Conservation (phyloP, 1,139 yeast genomes). For the Fermentozyma sake region DNA sequence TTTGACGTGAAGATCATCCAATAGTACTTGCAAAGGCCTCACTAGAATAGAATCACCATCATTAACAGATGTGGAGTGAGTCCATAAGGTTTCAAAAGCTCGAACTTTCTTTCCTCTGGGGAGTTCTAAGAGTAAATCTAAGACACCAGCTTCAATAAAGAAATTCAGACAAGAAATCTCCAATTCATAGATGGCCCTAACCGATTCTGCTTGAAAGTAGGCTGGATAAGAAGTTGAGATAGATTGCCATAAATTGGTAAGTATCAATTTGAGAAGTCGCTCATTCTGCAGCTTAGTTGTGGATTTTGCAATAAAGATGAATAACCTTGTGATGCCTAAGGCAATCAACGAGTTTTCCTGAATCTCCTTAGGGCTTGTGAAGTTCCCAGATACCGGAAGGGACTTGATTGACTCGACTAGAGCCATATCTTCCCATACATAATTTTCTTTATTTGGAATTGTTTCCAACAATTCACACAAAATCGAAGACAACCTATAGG, state of each 20-base stretch:
- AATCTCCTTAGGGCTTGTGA: conserved; percentile 12
- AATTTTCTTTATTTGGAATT: conserved; percentile 6
- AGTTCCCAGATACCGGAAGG: conserved; percentile 10
- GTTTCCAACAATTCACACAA: conserved; percentile 11
- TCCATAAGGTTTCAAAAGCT: conserved; percentile 58
- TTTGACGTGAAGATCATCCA: conserved; percentile 54
- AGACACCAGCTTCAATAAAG: conserved; percentile 58
- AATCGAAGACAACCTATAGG: conserved; percentile 8
- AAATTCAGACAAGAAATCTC: conserved; percentile 31
- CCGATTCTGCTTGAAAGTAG: conserved; percentile 58
- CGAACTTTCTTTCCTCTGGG: conserved; percentile 33
- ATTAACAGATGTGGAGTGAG: conserved; percentile 42
- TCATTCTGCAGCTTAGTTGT: conserved; percentile 23
- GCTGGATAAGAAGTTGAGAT: conserved; percentile 42
- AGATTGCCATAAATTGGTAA: conserved; percentile 45
- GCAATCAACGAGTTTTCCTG: conserved; percentile 23
- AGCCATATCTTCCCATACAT: conserved; percentile 8
- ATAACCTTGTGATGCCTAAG: conserved; percentile 46
- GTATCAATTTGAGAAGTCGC: conserved; percentile 29
- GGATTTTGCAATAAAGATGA: conserved; percentile 29
- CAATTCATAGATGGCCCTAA: conserved; percentile 46
- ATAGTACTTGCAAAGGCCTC: conserved; percentile 62
- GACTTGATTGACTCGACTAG: conserved; percentile 29
- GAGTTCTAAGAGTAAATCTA: conserved; percentile 42
- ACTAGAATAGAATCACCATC: conserved; percentile 47